Base-by-base conservation (phyloP, 331 rosid genomes). In the Ulmus americana region DNA sequence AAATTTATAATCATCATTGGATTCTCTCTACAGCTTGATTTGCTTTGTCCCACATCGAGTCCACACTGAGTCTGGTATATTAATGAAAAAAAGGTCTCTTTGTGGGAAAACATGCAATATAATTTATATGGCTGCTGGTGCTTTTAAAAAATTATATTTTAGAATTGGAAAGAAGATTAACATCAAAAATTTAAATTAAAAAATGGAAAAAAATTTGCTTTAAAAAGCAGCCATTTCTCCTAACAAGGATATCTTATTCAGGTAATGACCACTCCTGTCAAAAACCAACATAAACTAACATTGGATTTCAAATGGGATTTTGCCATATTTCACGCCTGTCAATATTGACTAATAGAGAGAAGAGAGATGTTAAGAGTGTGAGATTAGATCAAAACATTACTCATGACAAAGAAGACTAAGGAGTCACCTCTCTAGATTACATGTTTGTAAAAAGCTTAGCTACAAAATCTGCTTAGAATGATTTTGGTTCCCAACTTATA, bases 241-340 rank as follows among this genome's bases (percentile, higher is more conserved):
- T 67, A 65, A 65, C 59, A 61, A 67, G 35, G 74, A 52, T 72
- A 40, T 35, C 54, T 63, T 74, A 77, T 81, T 78, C 9, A 60
- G 70, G 67, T 81, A 82, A 81, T 86, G 96, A 83, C 79, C 95
- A 84, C 86, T 77, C 75, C 75, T 69, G 78, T 79, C 80, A 79
- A 70, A 79, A 68, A 72, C 64, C 74, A 71, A 28, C 35, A 70
- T 80, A 77, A 67, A 76, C 51, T 56, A 84, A 75, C 70, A 64
- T 74, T 85, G 80, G 67, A 76, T 70, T 72, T 85, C 70, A 62
- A 76, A 68, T 79, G 74, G 75, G 64, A 28, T 28, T 35, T 57
- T 63, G 72, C 85, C 81, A 82, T 74, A 70, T 64, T 28, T 79
- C 66, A 81, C 73, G 86, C 79, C 84, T 67, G 41, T 78, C 81